A percentile compares a stretch with the other conserved stretches of the same genome.
These are phyloP conservation scores for Hypoxylon sp. DNA, from an alignment of 2,329 filamentous ascomycete genomes.

Conservation along the genomic window DNA sequence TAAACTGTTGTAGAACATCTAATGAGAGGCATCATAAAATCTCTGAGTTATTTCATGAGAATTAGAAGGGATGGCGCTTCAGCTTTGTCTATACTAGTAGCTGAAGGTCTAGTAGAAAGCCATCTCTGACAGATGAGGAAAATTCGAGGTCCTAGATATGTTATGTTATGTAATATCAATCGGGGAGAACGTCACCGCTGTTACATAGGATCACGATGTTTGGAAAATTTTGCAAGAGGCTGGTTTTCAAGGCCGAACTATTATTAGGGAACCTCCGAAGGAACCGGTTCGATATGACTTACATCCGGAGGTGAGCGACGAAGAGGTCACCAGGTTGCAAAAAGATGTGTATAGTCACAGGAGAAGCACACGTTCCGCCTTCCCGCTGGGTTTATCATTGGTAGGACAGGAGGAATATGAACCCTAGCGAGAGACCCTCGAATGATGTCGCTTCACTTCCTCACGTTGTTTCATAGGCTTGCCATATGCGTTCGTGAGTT, in stretches of 20 bases:
- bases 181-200: not conserved
- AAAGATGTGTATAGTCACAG: constrained; percentile 5
- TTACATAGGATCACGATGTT: not conserved
- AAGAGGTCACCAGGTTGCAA: constrained; percentile 16
- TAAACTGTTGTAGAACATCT: too few relatives aligned
- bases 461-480: constrained; percentile 40
- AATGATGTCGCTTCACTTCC: constrained; percentile 35
- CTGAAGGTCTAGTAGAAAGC: not conserved
- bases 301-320: constrained; percentile 15
- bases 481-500: constrained; percentile 14
- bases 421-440: constrained; percentile 23
- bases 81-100: not conserved
- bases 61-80: not conserved
- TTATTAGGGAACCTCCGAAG: not conserved
- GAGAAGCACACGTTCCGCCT: constrained; percentile 28
- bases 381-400: constrained; percentile 27
- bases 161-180: not conserved
- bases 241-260: not conserved
- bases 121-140: not conserved
- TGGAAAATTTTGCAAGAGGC: not conserved
- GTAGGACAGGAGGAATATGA: constrained; percentile 18
- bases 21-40: too few relatives aligned
- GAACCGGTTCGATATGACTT: constrained; percentile 13
- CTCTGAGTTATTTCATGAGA: not conserved
- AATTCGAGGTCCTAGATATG: not conserved